phyloP scores from a whole-genome alignment of 116 monocot genomes.

The Phalaenopsis hybrid region DNA sequence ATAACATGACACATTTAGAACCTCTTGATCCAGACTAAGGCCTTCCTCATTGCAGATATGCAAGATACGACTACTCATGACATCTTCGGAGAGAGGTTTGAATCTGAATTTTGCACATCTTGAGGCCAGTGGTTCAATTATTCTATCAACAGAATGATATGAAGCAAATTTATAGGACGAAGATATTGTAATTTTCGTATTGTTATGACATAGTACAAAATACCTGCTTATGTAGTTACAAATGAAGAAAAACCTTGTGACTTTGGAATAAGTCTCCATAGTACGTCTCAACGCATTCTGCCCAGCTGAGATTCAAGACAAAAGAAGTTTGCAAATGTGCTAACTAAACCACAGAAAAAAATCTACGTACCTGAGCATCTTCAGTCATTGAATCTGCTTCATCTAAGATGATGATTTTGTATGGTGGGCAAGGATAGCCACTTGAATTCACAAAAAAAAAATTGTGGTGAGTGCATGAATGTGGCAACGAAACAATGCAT shows the following conservation, averaged over 20 bases:
- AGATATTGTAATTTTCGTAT: not conserved
- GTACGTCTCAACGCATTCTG: slow-evolving; percentile 98
- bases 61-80: slow-evolving; percentile 74
- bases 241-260: slow-evolving; percentile 94
- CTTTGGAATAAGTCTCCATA: slow-evolving; percentile 97
- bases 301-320: slow-evolving; percentile 7
- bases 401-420: slow-evolving; percentile 93
- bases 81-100: slow-evolving; percentile 78
- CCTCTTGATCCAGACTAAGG: slow-evolving; percentile 71
- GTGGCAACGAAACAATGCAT: not conserved
- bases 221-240: slow-evolving; percentile 99
- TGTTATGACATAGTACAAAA: slow-evolving; percentile 4
- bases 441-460: slow-evolving; percentile 27
- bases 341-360: slow-evolving; percentile 7
- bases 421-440: slow-evolving; percentile 84
- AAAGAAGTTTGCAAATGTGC: not conserved
- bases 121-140: slow-evolving; percentile 97
- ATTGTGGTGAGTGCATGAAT: not conserved
- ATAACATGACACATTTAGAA: slow-evolving; percentile 1
- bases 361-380: slow-evolving; percentile 79
- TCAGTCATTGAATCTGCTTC: slow-evolving; percentile 99
- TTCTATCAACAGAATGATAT: slow-evolving; percentile 34
- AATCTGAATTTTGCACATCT: slow-evolving; percentile 99
- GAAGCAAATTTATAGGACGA: not conserved
- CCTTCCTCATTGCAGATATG: slow-evolving; percentile 88